Evolutionary conservation across 306 rosid species (phyloP).

Genomic region (Cicer chorassanicum): DNA sequence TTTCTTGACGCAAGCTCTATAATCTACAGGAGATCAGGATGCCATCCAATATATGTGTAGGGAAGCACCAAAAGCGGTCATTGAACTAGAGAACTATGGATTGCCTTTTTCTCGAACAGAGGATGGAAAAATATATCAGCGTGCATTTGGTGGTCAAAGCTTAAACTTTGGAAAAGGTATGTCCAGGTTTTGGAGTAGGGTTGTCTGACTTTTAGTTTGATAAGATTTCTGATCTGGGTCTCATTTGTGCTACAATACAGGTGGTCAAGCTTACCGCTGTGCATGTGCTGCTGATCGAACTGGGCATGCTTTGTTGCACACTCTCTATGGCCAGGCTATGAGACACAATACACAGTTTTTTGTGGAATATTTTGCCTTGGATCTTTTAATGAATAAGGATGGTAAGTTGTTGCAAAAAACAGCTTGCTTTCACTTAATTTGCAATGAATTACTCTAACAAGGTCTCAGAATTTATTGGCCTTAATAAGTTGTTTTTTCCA

Average conservation of each 20-base stretch:
- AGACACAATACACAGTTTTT: slow-evolving; percentile 89
- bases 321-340: slow-evolving; percentile 97
- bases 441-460: slow-evolving; percentile 15
- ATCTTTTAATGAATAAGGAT: slow-evolving; percentile 80
- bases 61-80: slow-evolving; percentile 96
- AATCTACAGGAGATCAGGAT: slow-evolving; percentile 84
- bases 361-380: slow-evolving; percentile 91
- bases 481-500: neutral
- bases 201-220: slow-evolving; percentile 1
- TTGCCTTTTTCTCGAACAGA: slow-evolving; percentile 91
- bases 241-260: slow-evolving; percentile 48
- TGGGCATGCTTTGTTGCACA: slow-evolving; percentile 89
- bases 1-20: slow-evolving; percentile 36
- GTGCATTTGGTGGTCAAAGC: slow-evolving; percentile 98
- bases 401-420: slow-evolving; percentile 55
- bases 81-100: slow-evolving; percentile 93
- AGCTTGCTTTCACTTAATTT: neutral
- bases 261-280: slow-evolving; percentile 95
- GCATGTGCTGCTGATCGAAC: slow-evolving; percentile 98
- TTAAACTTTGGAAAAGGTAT: slow-evolving; percentile 90
- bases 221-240: slow-evolving; percentile 43
- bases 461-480: neutral
- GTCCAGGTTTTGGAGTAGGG: slow-evolving; percentile 28
- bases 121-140: slow-evolving; percentile 88
- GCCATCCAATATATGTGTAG: slow-evolving; percentile 97